Conservation (phyloP, 1,284 basidiomycete genomes). For the Inonotus obliquus region DNA sequence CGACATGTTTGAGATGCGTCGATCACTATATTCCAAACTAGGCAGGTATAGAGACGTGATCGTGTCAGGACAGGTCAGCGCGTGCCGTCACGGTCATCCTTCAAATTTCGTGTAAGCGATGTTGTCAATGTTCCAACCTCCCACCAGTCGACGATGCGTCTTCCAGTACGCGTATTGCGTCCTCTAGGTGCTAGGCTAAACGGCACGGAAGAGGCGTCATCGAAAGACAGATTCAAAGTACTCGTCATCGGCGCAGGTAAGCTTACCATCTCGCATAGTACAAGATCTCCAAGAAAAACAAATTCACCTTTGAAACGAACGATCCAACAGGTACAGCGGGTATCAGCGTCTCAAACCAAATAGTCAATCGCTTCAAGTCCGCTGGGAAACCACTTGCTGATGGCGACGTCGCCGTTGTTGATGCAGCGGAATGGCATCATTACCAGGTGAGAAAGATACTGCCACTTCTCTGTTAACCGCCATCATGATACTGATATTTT, state of each 20-base stretch:
- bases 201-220: constrained; percentile 32
- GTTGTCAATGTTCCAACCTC: too few relatives aligned
- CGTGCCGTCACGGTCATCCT: background rate
- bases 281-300: background rate
- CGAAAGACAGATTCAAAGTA: constrained; percentile 53
- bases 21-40: constrained; percentile 1
- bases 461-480: too few relatives aligned
- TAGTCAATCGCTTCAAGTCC: constrained; percentile 72
- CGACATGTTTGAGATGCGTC: background rate
- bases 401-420: constrained; percentile 83
- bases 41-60: constrained; percentile 1
- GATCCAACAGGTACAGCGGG: constrained; percentile 64
- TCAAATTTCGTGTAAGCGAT: background rate
- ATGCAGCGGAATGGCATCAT: constrained; percentile 71
- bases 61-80: too few relatives aligned
- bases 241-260: constrained; percentile 65
- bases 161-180: constrained; percentile 3
- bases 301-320: background rate
- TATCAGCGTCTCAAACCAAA: constrained; percentile 75
- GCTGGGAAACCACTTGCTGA: constrained; percentile 62
- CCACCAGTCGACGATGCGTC: background rate
- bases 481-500: too few relatives aligned
- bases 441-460: constrained; percentile 54
- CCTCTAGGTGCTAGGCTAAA: constrained; percentile 28
- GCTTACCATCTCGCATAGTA: constrained; percentile 20